These are phyloP conservation scores for Zea mays DNA, from an alignment of 176 grass and related monocot genomes.

Conservation along the genomic window Zm-B73-REFERENCE-NAM-5.0 NC_050098.1:224332501-224333000, in stretches of 20 bases:
- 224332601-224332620: constrained; percentile 71
- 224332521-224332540: constrained; percentile 96
- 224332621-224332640: constrained; percentile 50
- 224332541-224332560: constrained; percentile 92
- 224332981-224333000: background rate
- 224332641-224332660: constrained; percentile 75
- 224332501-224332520: constrained; percentile 93
- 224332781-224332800: background rate
- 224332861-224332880: background rate
- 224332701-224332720: constrained; percentile 78
- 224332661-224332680: constrained; percentile 80
- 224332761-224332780: constrained; percentile 23
- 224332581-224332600: constrained; percentile 87
- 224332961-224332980: background rate
- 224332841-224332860: constrained; percentile 2
- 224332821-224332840: constrained; percentile 3
- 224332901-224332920: background rate
- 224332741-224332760: constrained; percentile 73
- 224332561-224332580: constrained; percentile 88
- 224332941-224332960: constrained; percentile 11
- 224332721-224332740: constrained; percentile 98
- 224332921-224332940: background rate
- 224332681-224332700: constrained; percentile 81
- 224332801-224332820: background rate
- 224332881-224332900: background rate